Evolutionary conservation across 768 basidiomycete genomes (phyloP).

Genomic region (Tubosaeta brunneosetosa): DNA sequence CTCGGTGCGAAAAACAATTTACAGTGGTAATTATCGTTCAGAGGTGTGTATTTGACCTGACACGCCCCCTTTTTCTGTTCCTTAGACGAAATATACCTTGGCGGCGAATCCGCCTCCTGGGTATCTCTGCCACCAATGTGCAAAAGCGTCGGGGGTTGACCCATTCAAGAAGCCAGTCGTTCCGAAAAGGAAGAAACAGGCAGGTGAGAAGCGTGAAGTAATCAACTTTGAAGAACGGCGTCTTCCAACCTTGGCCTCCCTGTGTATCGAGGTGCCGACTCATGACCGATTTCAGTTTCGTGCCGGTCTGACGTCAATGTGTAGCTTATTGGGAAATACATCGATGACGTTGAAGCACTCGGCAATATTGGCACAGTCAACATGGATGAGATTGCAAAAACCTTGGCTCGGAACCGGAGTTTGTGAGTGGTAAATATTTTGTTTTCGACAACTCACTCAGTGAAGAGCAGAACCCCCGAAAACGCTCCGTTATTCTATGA

Average conservation of each 20-base stretch:
- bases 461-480: conserved; percentile 54
- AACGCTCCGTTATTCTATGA: conserved; percentile 87
- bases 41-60: neutral
- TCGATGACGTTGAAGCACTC: conserved; percentile 83
- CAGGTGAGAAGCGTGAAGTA: conserved; percentile 64
- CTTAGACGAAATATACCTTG: conserved; percentile 82
- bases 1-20: conserved; percentile 76
- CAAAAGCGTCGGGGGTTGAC: conserved; percentile 70
- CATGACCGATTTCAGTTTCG: neutral
- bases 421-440: conserved; percentile 50
- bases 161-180: conserved; percentile 78
- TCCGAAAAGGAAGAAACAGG: conserved; percentile 57
- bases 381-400: conserved; percentile 77
- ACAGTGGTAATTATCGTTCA: conserved; percentile 63
- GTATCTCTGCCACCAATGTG: conserved; percentile 81
- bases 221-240: conserved; percentile 65
- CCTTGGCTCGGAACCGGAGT: conserved; percentile 73
- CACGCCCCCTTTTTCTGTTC: neutral
- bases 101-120: conserved; percentile 67
- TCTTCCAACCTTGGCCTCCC: conserved; percentile 64
- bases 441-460: conserved; percentile 1
- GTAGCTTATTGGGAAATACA: conserved; percentile 79
- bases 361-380: conserved; percentile 87
- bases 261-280: conserved; percentile 69
- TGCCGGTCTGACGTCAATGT: neutral